A percentile compares a stretch with the other conserved stretches of the same genome.
Evolutionary conservation across 108 stramenopile genomes (phyloP).

Genomic region (Stephanodiscus triporus): DNA sequence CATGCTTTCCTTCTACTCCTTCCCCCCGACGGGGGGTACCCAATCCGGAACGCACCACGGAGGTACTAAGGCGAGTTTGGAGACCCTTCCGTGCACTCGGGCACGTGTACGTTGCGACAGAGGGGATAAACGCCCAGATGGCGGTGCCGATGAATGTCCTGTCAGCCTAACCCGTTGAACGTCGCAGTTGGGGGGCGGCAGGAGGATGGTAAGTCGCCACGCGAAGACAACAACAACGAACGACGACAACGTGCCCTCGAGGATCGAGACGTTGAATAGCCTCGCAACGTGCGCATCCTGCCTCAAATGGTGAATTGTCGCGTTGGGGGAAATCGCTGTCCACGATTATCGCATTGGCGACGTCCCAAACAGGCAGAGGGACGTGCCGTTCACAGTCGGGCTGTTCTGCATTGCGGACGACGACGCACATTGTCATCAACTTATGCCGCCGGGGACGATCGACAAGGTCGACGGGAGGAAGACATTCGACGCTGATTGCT

Average conservation of each 20-base stretch:
- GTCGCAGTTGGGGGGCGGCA: too few relatives aligned
- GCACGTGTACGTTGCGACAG: constrained; percentile 92
- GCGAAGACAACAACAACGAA: too few relatives aligned
- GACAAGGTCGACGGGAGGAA: background rate
- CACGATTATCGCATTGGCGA: constrained; percentile 35
- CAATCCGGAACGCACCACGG: constrained; percentile 76
- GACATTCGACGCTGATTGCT: background rate
- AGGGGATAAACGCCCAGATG: constrained; percentile 99
- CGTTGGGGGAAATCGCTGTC: constrained; percentile 18
- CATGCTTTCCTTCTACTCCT: constrained; percentile 89
- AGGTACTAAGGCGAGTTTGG: constrained; percentile 67
- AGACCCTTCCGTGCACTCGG: constrained; percentile 89
- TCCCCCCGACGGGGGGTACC: constrained; percentile 71
- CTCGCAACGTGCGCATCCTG: constrained; percentile 34
- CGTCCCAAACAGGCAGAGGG: constrained; percentile 37
- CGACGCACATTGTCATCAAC: background rate
- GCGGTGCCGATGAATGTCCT: constrained; percentile 87
- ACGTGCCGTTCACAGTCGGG: constrained; percentile 26
- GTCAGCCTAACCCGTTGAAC: too few relatives aligned
- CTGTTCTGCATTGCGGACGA: constrained; percentile 12
- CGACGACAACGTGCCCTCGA: constrained; percentile 1
- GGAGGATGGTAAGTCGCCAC: too few relatives aligned
- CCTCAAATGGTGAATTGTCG: constrained; percentile 13
- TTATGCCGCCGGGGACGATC: background rate
- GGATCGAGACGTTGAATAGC: constrained; percentile 18